phyloP scores from a whole-genome alignment of 2,329 filamentous ascomycete genomes.

The Metarhizium guizhouense region DNA sequence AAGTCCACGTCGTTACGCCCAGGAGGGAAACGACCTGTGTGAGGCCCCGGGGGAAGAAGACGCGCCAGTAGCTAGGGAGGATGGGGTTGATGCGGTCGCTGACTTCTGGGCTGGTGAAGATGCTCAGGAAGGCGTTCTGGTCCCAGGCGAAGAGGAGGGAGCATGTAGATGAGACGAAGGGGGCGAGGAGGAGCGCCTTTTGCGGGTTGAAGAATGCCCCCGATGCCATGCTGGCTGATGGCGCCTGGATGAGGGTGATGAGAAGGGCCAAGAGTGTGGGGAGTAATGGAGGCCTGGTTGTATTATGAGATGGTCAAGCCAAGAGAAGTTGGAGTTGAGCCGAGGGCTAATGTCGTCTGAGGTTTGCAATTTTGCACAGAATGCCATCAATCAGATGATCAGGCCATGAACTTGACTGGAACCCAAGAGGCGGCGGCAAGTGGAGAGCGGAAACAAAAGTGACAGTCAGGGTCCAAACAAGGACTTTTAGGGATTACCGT shows the following conservation, averaged over 20 bases:
- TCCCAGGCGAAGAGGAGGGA: conserved; percentile 36
- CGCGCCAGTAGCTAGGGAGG: conserved; percentile 33
- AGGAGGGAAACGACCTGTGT: conserved; percentile 24
- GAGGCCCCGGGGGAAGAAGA: conserved; percentile 29
- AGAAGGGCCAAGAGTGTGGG: neutral
- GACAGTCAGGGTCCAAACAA: no score
- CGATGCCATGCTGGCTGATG: conserved; percentile 24
- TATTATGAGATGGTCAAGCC: no score
- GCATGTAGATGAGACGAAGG: conserved; percentile 37
- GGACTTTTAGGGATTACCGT: no score
- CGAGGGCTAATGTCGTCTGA: no score
- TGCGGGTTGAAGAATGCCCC: conserved; percentile 27
- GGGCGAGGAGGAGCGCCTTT: conserved; percentile 30
- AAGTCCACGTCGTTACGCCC: conserved; percentile 22
- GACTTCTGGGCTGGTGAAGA: conserved; percentile 22
- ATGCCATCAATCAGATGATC: no score
- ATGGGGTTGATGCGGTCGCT: conserved; percentile 23
- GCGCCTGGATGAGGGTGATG: neutral
- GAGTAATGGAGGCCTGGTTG: neutral
- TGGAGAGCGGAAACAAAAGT: neutral
- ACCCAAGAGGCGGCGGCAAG: no score
- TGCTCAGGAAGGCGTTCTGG: conserved; percentile 32
- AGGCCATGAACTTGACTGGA: no score
- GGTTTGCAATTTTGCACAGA: no score
- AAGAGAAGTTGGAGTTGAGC: no score